Base-by-base conservation (phyloP, 805 yeast species). In the Hanseniaspora guilliermondii region DNA sequence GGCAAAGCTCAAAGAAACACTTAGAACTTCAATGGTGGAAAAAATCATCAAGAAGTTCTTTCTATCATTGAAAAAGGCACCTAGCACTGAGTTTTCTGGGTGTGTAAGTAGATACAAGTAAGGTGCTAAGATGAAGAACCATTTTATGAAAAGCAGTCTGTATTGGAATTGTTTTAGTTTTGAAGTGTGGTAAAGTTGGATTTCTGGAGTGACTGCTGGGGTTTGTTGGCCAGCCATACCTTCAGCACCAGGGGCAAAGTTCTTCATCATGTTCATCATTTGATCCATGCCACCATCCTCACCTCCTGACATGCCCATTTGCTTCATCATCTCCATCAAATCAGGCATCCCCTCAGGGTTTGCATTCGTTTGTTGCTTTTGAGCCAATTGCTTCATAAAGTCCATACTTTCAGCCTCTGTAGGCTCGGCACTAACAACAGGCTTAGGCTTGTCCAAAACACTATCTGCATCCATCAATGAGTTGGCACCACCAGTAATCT, bases 401-500 rank as follows among this genome's bases (percentile, higher is more conserved):
- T 32, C 47, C 16, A 35, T 11, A 14, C 48, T 27, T 11, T 33
- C 42, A 11, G 33, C 33, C 38, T 24, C 33, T 5, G 35, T 24
- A 25, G 38, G 42, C 57, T 33, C 40, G 32, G 30, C 21, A 21
- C 39, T 30, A 17, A 47, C 38, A 39, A 41, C 52, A 4, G 50
- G 44, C 40, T 53, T 52, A n/a, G 58, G 58, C 4, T 59, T 49
- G 6, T 64, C 69, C 32, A 68, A 49, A 16, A 71, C 68, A 11
- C 73, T 66, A 16, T 64, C 68, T 3, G 72, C 59, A 5, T 70
- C 63, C 52, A 73, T 58, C 22, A 62, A 65, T 40, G 75, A 69
- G 46, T 66, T 67, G 25, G 66, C 64, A 21, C 67, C 62, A 2
- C 76, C 76, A 1, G 76, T 68, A 54, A 75, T 75, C 55, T 72